A percentile compares a stretch with the other conserved stretches of the same genome.
phyloP scores from a whole-genome alignment of 768 basidiomycete species.

The Tulasnella sp. region DNA sequence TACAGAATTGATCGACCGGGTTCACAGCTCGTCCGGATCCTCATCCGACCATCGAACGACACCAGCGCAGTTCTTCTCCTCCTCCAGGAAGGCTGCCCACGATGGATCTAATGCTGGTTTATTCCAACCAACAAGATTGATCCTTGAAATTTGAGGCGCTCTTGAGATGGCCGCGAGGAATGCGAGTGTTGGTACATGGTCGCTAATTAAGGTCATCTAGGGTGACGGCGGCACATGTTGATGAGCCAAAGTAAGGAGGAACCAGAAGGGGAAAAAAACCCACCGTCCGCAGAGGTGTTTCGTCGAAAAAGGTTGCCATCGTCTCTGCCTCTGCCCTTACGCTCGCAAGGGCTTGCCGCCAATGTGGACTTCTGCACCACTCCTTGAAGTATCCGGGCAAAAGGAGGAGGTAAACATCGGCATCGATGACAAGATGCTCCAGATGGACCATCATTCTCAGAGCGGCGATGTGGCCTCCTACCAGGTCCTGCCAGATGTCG shows the following conservation, averaged over 20 bases:
- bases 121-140: slow-evolving; percentile 21
- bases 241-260: too few species aligned
- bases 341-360: slow-evolving; percentile 4
- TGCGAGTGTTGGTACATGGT: slow-evolving; percentile 18
- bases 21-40: neutral
- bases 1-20: neutral
- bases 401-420: slow-evolving; percentile 16
- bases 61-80: neutral
- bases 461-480: slow-evolving; percentile 20
- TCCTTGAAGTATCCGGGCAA: slow-evolving; percentile 16
- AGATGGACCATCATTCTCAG: slow-evolving; percentile 20
- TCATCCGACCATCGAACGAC: neutral
- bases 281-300: slow-evolving; percentile 9
- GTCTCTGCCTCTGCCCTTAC: slow-evolving; percentile 13
- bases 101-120: neutral
- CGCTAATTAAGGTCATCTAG: slow-evolving; percentile 16
- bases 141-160: neutral
- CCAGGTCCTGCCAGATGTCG: slow-evolving; percentile 19
- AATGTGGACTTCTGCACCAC: slow-evolving; percentile 15
- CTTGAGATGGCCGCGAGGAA: slow-evolving; percentile 21
- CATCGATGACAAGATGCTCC: slow-evolving; percentile 17
- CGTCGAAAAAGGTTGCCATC: slow-evolving; percentile 21
- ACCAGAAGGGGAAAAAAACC: neutral
- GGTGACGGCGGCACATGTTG: neutral
- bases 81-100: slow-evolving; percentile 18